These are phyloP conservation scores for Pythium brachiatum DNA, from an alignment of 352 stramenopile genomes.

Conservation along the genomic window DNA sequence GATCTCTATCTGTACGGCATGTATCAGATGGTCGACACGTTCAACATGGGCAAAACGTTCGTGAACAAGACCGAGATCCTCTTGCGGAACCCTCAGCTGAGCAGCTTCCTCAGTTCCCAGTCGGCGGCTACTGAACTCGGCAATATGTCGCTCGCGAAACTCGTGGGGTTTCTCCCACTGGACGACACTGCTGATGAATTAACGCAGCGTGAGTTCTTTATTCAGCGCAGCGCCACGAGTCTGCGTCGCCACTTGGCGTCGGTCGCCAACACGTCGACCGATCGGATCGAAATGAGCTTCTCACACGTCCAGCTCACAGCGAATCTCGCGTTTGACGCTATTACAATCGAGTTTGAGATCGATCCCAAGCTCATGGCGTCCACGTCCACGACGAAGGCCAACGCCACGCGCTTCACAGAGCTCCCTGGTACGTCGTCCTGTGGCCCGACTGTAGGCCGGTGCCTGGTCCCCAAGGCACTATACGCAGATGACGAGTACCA, in stretches of 20 bases:
- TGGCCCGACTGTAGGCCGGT: background rate
- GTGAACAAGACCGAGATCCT: background rate
- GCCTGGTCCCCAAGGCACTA: no score
- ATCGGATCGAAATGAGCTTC: background rate
- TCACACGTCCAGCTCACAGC: slow-evolving; percentile 5
- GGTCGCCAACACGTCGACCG: background rate
- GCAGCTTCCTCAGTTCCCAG: background rate
- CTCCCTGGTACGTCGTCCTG: background rate
- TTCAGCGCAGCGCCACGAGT: background rate
- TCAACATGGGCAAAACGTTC: background rate
- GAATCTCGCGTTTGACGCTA: background rate
- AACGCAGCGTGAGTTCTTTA: background rate
- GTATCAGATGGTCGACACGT: background rate
- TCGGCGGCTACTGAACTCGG: no score
- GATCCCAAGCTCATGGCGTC: background rate
- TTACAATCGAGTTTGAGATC: slow-evolving; percentile 7
- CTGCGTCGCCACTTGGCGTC: background rate
- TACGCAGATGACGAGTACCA: no score
- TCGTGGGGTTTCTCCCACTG: background rate
- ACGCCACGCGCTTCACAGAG: background rate
- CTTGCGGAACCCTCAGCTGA: background rate
- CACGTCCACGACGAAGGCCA: background rate
- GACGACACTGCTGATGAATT: background rate
- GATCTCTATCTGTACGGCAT: background rate
- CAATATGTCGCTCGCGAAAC: background rate